Evolutionary conservation across 441 rosid genomes (phyloP).

Genomic region (Flueggea neowawraea): DNA sequence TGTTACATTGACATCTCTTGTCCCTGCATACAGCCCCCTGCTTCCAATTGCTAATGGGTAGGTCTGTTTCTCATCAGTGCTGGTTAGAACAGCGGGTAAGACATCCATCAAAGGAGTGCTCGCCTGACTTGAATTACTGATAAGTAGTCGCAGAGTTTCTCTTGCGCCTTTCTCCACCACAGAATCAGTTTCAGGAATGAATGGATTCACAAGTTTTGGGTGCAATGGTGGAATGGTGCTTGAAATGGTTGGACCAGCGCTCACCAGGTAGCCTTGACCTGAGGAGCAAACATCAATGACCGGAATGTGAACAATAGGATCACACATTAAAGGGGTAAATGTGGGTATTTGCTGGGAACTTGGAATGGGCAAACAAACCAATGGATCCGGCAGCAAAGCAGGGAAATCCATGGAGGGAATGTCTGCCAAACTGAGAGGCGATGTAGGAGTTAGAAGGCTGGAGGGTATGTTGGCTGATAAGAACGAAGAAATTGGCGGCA

Average conservation of each 20-base stretch:
- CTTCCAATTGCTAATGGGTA: slow-evolving; percentile 39
- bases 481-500: slow-evolving; percentile 66
- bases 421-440: slow-evolving; percentile 54
- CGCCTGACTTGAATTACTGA: slow-evolving; percentile 59
- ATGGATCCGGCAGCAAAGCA: slow-evolving; percentile 52
- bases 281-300: slow-evolving; percentile 88
- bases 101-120: slow-evolving; percentile 40
- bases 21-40: slow-evolving; percentile 59
- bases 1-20: slow-evolving; percentile 35
- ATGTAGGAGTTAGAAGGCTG: slow-evolving; percentile 38
- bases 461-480: slow-evolving; percentile 45
- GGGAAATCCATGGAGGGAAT: slow-evolving; percentile 68
- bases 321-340: slow-evolving; percentile 84
- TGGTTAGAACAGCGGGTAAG: slow-evolving; percentile 41
- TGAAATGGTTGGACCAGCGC: slow-evolving; percentile 68
- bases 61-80: slow-evolving; percentile 27
- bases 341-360: slow-evolving; percentile 66
- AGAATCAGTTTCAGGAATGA: slow-evolving; percentile 55
- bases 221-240: slow-evolving; percentile 62
- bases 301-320: slow-evolving; percentile 88
- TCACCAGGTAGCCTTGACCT: slow-evolving; percentile 91
- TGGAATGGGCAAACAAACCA: slow-evolving; percentile 56
- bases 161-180: slow-evolving; percentile 84
- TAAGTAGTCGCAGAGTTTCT: slow-evolving; percentile 78
- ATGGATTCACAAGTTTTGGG: slow-evolving; percentile 42